phyloP scores from a whole-genome alignment of 192 early-diverging fungal genomes.

The Phycomyces nitens region DNA sequence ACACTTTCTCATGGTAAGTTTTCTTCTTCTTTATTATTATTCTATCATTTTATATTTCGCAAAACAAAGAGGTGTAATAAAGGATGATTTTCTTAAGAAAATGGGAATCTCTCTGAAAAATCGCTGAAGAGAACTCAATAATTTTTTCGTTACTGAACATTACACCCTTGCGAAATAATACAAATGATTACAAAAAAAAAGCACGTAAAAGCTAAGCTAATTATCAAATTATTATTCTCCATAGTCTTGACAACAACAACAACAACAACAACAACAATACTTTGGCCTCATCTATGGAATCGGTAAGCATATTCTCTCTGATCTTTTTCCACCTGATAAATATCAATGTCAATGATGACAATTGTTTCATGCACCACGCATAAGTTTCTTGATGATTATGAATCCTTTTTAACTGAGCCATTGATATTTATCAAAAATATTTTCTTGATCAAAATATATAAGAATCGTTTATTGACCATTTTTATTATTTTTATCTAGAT shows the following conservation, averaged over 20 bases:
- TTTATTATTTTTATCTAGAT: no score
- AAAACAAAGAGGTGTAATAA: neutral
- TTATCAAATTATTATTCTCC: no score
- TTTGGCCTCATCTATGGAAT: no score
- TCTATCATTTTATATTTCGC: neutral
- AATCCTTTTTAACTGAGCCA: constrained; percentile 12
- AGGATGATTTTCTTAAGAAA: neutral
- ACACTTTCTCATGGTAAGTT: neutral
- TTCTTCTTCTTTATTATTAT: neutral
- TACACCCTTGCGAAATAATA: neutral
- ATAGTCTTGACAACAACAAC: no score
- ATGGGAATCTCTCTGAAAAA: constrained; percentile 15
- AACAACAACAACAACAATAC: no score
- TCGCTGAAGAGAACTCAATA: constrained; percentile 10
- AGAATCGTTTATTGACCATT: no score
- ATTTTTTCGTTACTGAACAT: constrained; percentile 2
- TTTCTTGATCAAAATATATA: neutral
- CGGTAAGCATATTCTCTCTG: no score
- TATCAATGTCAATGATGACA: constrained; percentile 15
- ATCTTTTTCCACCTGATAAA: no score
- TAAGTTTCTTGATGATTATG: constrained; percentile 20
- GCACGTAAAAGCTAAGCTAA: no score
- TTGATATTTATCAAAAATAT: neutral
- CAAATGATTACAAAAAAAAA: no score
- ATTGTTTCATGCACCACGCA: constrained; percentile 26